A percentile compares a stretch with the other conserved stretches of the same genome.
Conservation (phyloP, 331 rosid genomes). For the Quercus phellos region DNA sequence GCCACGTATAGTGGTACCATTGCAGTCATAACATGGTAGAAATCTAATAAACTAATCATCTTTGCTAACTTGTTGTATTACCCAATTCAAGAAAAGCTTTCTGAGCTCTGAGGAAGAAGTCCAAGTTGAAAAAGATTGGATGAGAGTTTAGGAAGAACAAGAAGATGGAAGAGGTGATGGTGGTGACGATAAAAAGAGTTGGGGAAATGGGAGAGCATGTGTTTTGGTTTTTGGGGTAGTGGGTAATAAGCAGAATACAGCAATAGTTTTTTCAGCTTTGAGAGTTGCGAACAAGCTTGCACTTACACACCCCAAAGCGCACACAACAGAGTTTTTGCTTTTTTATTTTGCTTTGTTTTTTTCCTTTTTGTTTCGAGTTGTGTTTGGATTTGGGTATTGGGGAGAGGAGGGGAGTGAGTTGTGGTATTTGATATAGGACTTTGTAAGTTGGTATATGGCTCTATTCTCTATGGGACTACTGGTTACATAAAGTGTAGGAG, state of each 20-base stretch:
- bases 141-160: constrained; percentile 11
- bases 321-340: constrained; percentile 19
- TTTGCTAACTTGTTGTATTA: neutral
- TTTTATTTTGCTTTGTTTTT: constrained; percentile 29
- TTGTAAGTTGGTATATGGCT: constrained; percentile 40
- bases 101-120: neutral
- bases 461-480: constrained; percentile 50
- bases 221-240: constrained; percentile 44
- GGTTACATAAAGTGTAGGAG: constrained; percentile 47
- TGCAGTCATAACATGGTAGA: constrained; percentile 89
- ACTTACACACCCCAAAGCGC: constrained; percentile 57
- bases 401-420: constrained; percentile 5
- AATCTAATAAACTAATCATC: constrained; percentile 68
- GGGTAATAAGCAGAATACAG: constrained; percentile 34
- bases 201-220: constrained; percentile 57
- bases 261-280: constrained; percentile 41
- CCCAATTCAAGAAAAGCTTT: neutral
- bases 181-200: constrained; percentile 43
- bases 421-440: constrained; percentile 23
- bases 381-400: constrained; percentile 34
- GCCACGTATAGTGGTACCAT: constrained; percentile 90
- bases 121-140: constrained; percentile 2
- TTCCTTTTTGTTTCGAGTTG: constrained; percentile 37
- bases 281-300: constrained; percentile 50
- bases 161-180: constrained; percentile 22